Base-by-base conservation (phyloP, 2,329 filamentous ascomycete genomes). In the Aureobasidium pullulans region DNA sequence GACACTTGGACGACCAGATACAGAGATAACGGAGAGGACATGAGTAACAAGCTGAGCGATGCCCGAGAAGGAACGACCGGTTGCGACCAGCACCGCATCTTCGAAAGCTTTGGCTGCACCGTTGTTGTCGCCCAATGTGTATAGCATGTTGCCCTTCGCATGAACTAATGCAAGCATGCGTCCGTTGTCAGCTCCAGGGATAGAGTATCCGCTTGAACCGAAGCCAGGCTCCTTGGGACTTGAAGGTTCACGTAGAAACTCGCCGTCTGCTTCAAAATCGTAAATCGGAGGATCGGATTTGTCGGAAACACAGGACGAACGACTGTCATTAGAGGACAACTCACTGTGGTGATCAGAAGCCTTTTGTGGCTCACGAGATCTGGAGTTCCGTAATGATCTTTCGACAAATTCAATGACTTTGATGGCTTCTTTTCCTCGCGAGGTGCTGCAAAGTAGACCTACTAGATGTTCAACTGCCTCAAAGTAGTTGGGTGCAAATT, bases 121-220 rank as follows among this genome's bases (percentile, higher is more conserved):
- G 40, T 81, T 79, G 64, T 94, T 88, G 64, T 96, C 87, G 47
- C 93, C 93, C 32, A 95, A 76, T 29, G 89, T 85, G 73, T 99
- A 99, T 1, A 97, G 80, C 87, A 97, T 95, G 63, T 97, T 97
- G n/a, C 93, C 94, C 73, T 97, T 99, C 19, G 93, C 92, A 73
- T 99, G 94, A 42, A 97, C 85, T 15, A 99, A 80, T n/a, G 91
- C 89, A 46, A 99, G 81, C 68, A 99, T 90, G 61, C 94, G 84
- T 8, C 93, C 94, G 70, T 96, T 97, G 65, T 99, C 94, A 44
- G 82, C 84, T 1, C 87, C 91, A 5, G 91, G 83, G 44, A 99
- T 86, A 13, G 85, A 83, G 71, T 96, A 97, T 15, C 91, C 92
- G 71, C 89, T 94, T 4, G 86, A 87, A 1, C 85, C 88, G 69